These are phyloP conservation scores for Suhomyces terraborum DNA, from an alignment of 1,139 yeast genomes.

Conservation along the genomic window DNA sequence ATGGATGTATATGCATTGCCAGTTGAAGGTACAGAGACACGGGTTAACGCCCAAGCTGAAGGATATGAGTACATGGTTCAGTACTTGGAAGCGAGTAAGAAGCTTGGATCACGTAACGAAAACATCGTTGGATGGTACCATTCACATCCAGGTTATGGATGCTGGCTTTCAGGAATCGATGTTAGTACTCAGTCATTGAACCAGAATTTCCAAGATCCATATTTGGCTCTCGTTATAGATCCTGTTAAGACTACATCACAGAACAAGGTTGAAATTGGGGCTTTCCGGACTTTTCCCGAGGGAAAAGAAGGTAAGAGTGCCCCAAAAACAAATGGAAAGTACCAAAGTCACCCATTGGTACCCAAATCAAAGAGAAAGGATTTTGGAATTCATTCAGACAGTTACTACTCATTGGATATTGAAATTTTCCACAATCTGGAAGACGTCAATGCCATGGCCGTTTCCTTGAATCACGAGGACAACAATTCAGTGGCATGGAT, in stretches of 20 bases:
- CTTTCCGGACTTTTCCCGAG: constrained; percentile 78
- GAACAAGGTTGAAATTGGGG: constrained; percentile 83
- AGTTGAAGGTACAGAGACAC: constrained; percentile 92
- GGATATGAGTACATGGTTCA: constrained; percentile 95
- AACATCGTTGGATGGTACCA: constrained; percentile 94
- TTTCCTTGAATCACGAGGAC: constrained; percentile 18
- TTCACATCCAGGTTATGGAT: constrained; percentile 97
- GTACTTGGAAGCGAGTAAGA: constrained; percentile 63
- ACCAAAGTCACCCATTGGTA: constrained; percentile 22
- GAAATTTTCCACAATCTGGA: constrained; percentile 58
- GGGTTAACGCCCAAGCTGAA: constrained; percentile 93
- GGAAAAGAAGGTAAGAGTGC: constrained; percentile 22
- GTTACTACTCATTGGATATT: constrained; percentile 70
- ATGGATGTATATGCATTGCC: constrained; percentile 87
- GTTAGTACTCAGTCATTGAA: constrained; percentile 84
- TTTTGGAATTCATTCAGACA: constrained; percentile 69
- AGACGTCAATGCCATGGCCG: constrained; percentile 45
- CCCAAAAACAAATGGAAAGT: constrained; percentile 2
- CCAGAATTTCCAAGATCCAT: constrained; percentile 89
- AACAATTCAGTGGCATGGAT: constrained; percentile 20
- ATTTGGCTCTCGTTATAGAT: constrained; percentile 84
- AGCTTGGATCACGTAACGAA: constrained; percentile 47
- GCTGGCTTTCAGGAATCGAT: constrained; percentile 91
- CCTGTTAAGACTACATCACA: constrained; percentile 69
- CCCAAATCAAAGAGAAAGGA: constrained; percentile 57